phyloP scores from a whole-genome alignment of 2,329 filamentous ascomycete genomes.

The Monilinia vaccinii-corymbosi region DNA sequence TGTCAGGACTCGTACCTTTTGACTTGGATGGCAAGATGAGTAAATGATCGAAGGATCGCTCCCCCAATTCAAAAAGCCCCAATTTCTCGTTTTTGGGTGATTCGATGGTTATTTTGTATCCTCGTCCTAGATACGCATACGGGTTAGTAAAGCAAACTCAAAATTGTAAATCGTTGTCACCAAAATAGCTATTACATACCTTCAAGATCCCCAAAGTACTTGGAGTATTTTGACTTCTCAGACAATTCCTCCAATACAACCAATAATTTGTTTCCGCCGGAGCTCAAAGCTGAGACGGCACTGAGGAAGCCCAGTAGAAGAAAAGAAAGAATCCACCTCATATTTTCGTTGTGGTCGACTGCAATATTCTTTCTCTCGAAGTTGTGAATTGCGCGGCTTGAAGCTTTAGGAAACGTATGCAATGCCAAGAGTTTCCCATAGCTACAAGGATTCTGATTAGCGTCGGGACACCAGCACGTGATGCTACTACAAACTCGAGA shows the following conservation, averaged over 20 bases:
- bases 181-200: slow-evolving; percentile 43
- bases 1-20: slow-evolving; percentile 54
- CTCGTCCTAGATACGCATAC: slow-evolving; percentile 52
- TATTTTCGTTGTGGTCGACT: slow-evolving; percentile 33
- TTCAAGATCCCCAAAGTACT: slow-evolving; percentile 66
- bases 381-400: slow-evolving; percentile 17
- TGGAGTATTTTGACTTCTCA: slow-evolving; percentile 75
- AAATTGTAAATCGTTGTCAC: neutral
- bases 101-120: slow-evolving; percentile 71
- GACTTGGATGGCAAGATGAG: slow-evolving; percentile 80
- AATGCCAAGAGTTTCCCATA: slow-evolving; percentile 24
- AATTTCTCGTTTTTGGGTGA: slow-evolving; percentile 74
- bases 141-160: slow-evolving; percentile 8
- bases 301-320: slow-evolving; percentile 58
- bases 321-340: slow-evolving; percentile 68
- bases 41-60: slow-evolving; percentile 84
- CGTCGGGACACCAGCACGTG: slow-evolving; percentile 16
- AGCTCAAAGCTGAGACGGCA: slow-evolving; percentile 67
- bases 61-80: slow-evolving; percentile 75
- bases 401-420: slow-evolving; percentile 31
- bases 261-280: slow-evolving; percentile 68
- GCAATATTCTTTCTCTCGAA: slow-evolving; percentile 11
- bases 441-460: slow-evolving; percentile 7
- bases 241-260: slow-evolving; percentile 76
- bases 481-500: slow-evolving; percentile 11